Base-by-base conservation (phyloP, 352 stramenopile genomes). In the Globisporangium iwayamae region DNA sequence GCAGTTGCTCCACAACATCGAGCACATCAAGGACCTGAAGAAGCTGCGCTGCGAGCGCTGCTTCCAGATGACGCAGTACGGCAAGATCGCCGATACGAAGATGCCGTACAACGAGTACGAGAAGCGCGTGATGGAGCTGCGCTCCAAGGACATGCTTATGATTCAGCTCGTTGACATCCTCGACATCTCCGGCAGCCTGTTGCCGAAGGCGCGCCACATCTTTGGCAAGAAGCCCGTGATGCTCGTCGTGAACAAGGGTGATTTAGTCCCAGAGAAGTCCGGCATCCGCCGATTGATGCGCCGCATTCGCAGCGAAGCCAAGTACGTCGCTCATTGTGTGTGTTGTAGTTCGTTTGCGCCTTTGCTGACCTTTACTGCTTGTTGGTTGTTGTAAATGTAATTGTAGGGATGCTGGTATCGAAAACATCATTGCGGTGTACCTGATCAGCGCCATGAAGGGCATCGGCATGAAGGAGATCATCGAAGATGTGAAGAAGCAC, bases 111-210 rank as follows among this genome's bases (percentile, higher is more conserved):
- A 79, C 18, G 87, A 96, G 71, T 97, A 97, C 76, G 87, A 94
- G 67, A 81, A 91, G 66, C 83, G 91, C 14, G 79, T 96, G n/a
- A 77, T 89, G 68, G 83, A 86, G 72, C 74, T 97, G 30, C 84
- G 89, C 34, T 73, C 85, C 45, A 87, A 93, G 64, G 88, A 96
- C 63, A 78, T 96, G 77, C 81, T 97, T 18, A 92, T 98, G 74
- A 81, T 98, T 56, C 92, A 97, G 69, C 68, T 98, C 8, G 85
- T 97, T 38, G 91, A 98, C 70, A 93, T 98, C 45, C 88, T 98
- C 14, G 91, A 98, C 70, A 96, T 97, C 62, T 81, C 86, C 0
- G 90, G 89, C 25, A 96, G 83, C 70, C 56, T 97, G 65, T 69
- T 98, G 59, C 87, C 85, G 30, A 95, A 96, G 61, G 76, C 85